These are phyloP conservation scores for Camellia sinensis DNA, from an alignment of 148 eudicot species.

Conservation along the genomic window DNA sequence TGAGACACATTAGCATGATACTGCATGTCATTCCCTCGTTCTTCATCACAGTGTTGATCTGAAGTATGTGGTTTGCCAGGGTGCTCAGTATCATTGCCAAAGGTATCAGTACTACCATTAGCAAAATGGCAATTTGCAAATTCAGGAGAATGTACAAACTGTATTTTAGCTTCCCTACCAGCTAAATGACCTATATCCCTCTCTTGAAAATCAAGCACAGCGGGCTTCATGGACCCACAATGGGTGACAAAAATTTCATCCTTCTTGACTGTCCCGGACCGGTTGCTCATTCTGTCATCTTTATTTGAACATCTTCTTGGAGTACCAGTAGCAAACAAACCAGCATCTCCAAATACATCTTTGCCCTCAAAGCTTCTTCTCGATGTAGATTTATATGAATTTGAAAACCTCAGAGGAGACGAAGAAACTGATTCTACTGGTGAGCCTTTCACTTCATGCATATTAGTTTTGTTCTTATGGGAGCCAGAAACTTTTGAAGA, in stretches of 20 bases:
- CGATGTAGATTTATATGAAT: conserved; percentile 37
- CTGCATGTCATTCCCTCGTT: conserved; percentile 25
- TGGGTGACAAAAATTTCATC: conserved; percentile 24
- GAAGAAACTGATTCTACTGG: conserved; percentile 98
- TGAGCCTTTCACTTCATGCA: conserved; percentile 71
- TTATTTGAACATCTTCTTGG: conserved; percentile 31
- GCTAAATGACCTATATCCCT: conserved; percentile 24
- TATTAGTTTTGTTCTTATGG: conserved; percentile 42
- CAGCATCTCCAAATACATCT: conserved; percentile 33
- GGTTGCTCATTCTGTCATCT: conserved; percentile 30
- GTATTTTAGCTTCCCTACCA: conserved; percentile 18
- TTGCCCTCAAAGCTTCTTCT: conserved; percentile 30
- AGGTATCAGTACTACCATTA: conserved; percentile 25
- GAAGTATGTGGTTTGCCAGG: conserved; percentile 28
- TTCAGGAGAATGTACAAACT: conserved; percentile 19
- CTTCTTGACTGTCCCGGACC: conserved; percentile 31
- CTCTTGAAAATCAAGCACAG: conserved; percentile 28
- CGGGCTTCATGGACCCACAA: conserved; percentile 25
- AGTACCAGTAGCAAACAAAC: conserved; percentile 24
- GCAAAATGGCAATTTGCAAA: conserved; percentile 19
- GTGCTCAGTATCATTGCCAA: conserved; percentile 23
- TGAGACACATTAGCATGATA: conserved; percentile 25
- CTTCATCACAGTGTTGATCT: conserved; percentile 32
- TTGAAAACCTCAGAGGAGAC: conserved; percentile 66
- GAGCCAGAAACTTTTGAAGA: conserved; percentile 92